A percentile compares a stretch with the other conserved stretches of the same genome.
Conservation (phyloP, 192 early-diverging fungal genomes). For the Tieghemiomyces parasiticus region DNA sequence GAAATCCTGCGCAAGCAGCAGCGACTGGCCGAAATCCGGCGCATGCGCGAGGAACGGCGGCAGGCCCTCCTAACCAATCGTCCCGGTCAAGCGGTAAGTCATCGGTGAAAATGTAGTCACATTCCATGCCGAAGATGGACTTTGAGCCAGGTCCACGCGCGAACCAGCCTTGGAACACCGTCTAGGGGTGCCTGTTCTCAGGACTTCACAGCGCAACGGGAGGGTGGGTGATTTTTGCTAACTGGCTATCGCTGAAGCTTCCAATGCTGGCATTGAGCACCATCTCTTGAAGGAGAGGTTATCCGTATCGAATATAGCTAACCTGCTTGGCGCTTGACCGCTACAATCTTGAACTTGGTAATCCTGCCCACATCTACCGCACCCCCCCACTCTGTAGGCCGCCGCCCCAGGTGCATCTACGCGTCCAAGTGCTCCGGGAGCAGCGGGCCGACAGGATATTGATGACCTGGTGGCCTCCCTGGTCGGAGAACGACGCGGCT, state of each 20-base stretch:
- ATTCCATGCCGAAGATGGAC: neutral
- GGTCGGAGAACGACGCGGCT: slow-evolving; percentile 46
- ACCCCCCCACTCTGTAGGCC: neutral
- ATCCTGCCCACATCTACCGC: neutral
- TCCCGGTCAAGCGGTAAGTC: slow-evolving; percentile 19
- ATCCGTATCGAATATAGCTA: too few relatives aligned
- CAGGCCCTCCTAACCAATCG: slow-evolving; percentile 19
- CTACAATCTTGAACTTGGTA: neutral
- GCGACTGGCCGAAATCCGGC: slow-evolving; percentile 79
- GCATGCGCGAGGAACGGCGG: slow-evolving; percentile 63
- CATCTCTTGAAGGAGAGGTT: too few relatives aligned
- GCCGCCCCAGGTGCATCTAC: neutral
- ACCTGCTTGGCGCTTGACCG: neutral
- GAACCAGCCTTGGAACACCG: neutral
- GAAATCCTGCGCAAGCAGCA: slow-evolving; percentile 85
- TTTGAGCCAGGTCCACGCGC: neutral
- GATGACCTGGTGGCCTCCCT: slow-evolving; percentile 78
- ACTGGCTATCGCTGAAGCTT: neutral
- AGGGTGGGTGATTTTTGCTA: neutral
- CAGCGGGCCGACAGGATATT: slow-evolving; percentile 43
- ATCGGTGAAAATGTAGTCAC: neutral
- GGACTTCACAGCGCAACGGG: neutral
- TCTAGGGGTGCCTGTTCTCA: neutral
- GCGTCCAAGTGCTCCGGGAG: slow-evolving; percentile 7
- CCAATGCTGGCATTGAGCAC: too few relatives aligned